phyloP scores from a whole-genome alignment of 1,139 yeast genomes.

The Yamadazyma mexicana region DNA sequence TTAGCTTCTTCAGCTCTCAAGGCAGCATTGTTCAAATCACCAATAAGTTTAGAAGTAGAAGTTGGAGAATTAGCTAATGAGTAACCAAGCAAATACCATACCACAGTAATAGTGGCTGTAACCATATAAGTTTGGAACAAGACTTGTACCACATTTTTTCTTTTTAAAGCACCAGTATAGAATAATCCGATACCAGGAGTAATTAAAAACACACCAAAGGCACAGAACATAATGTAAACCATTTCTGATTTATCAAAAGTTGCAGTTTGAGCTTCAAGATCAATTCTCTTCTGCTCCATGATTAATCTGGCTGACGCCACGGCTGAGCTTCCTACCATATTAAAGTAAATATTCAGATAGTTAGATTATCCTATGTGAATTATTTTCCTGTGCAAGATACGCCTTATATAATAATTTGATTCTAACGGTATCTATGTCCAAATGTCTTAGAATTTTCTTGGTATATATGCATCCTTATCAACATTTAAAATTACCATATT shows the following conservation, averaged over 20 bases:
- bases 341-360: too few species aligned
- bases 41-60: slow-evolving; percentile 70
- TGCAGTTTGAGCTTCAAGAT: slow-evolving; percentile 13
- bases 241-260: slow-evolving; percentile 68
- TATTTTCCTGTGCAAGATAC: too few species aligned
- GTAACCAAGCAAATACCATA: slow-evolving; percentile 98
- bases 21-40: slow-evolving; percentile 76
- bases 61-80: slow-evolving; percentile 79
- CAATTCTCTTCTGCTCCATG: slow-evolving; percentile 5
- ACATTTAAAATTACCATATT: background rate
- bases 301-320: slow-evolving; percentile 7
- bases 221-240: slow-evolving; percentile 79
- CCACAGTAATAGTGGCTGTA: slow-evolving; percentile 72
- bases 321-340: slow-evolving; percentile 8
- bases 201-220: slow-evolving; percentile 86
- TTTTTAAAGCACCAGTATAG: slow-evolving; percentile 87
- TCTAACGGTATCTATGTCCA: too few species aligned
- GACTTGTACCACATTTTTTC: slow-evolving; percentile 85
- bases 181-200: slow-evolving; percentile 88
- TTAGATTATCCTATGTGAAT: too few species aligned
- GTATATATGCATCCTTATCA: too few species aligned
- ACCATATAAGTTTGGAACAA: slow-evolving; percentile 93
- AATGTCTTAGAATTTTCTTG: too few species aligned
- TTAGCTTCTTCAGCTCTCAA: slow-evolving; percentile 54
- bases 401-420: too few species aligned